These are phyloP conservation scores for Hemileccinum impolitum DNA, from an alignment of 768 basidiomycete species.

Conservation along the genomic window DNA sequence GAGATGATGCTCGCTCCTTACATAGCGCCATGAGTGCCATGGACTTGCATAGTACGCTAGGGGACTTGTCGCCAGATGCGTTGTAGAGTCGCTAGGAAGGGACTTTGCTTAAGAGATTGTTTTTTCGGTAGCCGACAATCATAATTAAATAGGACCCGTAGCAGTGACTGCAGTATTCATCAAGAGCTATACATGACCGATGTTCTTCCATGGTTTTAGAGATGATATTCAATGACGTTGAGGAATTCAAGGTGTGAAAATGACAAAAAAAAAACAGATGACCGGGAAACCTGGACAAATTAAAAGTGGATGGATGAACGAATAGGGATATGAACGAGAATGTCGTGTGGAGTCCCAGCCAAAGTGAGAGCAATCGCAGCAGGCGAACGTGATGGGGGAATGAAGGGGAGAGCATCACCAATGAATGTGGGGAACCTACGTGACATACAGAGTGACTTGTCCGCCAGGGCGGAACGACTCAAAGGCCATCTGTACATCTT, in stretches of 20 bases:
- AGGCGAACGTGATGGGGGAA: slow-evolving; percentile 2
- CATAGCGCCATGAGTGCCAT: slow-evolving; percentile 57
- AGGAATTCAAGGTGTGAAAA: slow-evolving; percentile 15
- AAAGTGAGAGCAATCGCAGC: slow-evolving; percentile 11
- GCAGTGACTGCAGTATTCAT: slow-evolving; percentile 37
- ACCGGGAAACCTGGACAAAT: no score
- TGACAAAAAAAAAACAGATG: slow-evolving; percentile 11
- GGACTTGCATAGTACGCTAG: slow-evolving; percentile 51
- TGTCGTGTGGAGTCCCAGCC: slow-evolving; percentile 8
- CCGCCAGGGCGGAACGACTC: slow-evolving; percentile 77
- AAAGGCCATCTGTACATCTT: slow-evolving; percentile 94
- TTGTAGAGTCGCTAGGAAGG: slow-evolving; percentile 34
- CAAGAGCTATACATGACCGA: slow-evolving; percentile 33
- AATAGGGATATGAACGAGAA: slow-evolving; percentile 2
- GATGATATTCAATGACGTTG: slow-evolving; percentile 18
- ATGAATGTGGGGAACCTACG: slow-evolving; percentile 38
- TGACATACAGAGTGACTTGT: slow-evolving; percentile 79
- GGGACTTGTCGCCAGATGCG: slow-evolving; percentile 71
- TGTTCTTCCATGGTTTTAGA: slow-evolving; percentile 35
- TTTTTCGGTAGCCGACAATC: slow-evolving; percentile 17
- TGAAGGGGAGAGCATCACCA: slow-evolving; percentile 1
- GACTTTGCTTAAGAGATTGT: not conserved
- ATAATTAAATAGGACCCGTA: slow-evolving; percentile 28
- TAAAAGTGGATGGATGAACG: slow-evolving; percentile 22
- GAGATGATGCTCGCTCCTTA: slow-evolving; percentile 64